Evolutionary conservation across 2,329 filamentous ascomycete genomes (phyloP).

Genomic region (Chalara sp.): DNA sequence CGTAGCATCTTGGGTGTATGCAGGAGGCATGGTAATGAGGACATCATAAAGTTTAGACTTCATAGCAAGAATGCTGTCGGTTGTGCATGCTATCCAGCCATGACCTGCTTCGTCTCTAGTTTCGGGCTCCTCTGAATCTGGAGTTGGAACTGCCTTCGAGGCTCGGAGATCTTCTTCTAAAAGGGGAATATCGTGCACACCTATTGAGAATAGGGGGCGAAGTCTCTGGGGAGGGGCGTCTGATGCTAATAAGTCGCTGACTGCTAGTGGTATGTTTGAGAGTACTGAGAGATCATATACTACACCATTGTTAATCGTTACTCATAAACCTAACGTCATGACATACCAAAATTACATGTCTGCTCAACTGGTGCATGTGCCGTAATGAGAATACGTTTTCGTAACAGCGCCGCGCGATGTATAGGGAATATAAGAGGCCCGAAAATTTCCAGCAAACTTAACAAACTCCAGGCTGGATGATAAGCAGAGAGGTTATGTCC

Average conservation of each 20-base stretch:
- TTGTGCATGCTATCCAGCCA: slow-evolving; percentile 93
- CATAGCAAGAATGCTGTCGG: slow-evolving; percentile 83
- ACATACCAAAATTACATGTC: slow-evolving; percentile 80
- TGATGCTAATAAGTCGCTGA: slow-evolving; percentile 61
- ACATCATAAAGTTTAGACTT: slow-evolving; percentile 87
- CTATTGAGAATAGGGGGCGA: slow-evolving; percentile 83
- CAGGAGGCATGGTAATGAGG: slow-evolving; percentile 71
- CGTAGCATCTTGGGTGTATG: slow-evolving; percentile 48
- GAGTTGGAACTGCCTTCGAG: slow-evolving; percentile 30
- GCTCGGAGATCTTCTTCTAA: slow-evolving; percentile 56
- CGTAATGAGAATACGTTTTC: slow-evolving; percentile 83
- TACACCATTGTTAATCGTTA: slow-evolving; percentile 28
- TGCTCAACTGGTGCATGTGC: slow-evolving; percentile 79
- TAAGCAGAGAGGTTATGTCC: slow-evolving; percentile 65
- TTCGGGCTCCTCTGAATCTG: slow-evolving; percentile 26
- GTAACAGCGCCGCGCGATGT: slow-evolving; percentile 76
- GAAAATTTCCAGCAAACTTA: slow-evolving; percentile 71
- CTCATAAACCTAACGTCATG: background rate
- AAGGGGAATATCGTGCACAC: slow-evolving; percentile 84
- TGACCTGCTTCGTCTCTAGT: slow-evolving; percentile 41
- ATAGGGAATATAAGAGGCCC: slow-evolving; percentile 90
- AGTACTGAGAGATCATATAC: slow-evolving; percentile 94
- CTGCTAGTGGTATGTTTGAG: slow-evolving; percentile 74
- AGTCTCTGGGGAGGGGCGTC: slow-evolving; percentile 58
- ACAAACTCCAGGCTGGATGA: slow-evolving; percentile 82